Percentiles rank a stretch among this genome's conserved stretches.
Evolutionary conservation across 78 protist species (phyloP).

Genomic region (Dictyostelium brefeldianum): DNA sequence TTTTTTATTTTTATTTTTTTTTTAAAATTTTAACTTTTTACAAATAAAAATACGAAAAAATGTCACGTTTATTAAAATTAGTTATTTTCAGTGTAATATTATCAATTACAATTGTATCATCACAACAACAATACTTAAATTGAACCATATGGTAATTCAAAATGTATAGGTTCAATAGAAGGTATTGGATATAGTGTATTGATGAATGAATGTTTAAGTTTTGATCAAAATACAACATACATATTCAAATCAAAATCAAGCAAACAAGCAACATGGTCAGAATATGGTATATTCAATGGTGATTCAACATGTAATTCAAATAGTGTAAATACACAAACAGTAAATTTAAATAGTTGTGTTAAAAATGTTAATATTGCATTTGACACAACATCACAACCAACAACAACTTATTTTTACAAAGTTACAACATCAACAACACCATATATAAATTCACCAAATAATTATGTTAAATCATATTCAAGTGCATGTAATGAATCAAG

Average conservation of each 20-base stretch:
- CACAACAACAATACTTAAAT: background rate
- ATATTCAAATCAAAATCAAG: background rate
- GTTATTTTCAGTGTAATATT: too few relatives aligned
- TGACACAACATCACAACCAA: background rate
- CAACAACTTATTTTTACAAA: background rate
- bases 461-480: background rate
- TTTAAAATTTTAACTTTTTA: too few relatives aligned
- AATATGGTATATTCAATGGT: background rate
- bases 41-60: too few relatives aligned
- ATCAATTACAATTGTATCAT: background rate
- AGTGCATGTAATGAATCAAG: background rate
- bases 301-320: background rate
- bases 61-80: too few relatives aligned
- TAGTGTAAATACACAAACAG: background rate
- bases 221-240: background rate
- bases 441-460: background rate
- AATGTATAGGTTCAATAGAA: background rate
- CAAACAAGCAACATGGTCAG: background rate
- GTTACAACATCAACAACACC: background rate
- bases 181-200: background rate
- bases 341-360: background rate
- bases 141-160: background rate
- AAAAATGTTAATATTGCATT: slow-evolving; percentile 1
- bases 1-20: too few relatives aligned
- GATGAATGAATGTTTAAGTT: background rate